Evolutionary conservation across 306 rosid genomes (phyloP), one percentile per base, ranked within the genome.

Genomic region (Castanospermum australe): DNA sequence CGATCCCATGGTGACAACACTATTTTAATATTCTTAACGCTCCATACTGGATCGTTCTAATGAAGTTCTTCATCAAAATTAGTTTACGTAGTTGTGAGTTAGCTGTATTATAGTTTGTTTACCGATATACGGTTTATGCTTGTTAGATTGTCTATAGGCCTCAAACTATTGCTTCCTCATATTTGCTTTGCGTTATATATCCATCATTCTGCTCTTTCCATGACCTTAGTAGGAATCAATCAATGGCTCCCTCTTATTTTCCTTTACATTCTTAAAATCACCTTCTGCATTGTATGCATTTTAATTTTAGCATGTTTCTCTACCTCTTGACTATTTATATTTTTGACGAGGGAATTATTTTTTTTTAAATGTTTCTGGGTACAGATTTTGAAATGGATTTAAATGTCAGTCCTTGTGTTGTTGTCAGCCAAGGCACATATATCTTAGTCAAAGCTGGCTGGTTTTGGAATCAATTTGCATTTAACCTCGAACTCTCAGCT

Each of bases 371-470:
- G n/a, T n/a, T n/a, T n/a, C n/a, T n/a, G n/a, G n/a, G n/a, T n/a
- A n/a, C n/a, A n/a, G n/a, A n/a, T n/a, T n/a, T 57, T 77, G 67
- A 77, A 77, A 39, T 33, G 71, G 62, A 63, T 45, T 65, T 64
- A 48, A 14, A 32, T 71, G 38, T 61, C 5, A 47, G 32, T 33
- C 54, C 5, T 24, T 12, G 48, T 70, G 86, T 20, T 54, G 4
- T 68, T 70, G 17, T 76, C 81, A 82, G 30, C 32, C 69, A 33
- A 70, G 42, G 74, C 47, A 63, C 3, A 3, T 35, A 24, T 33
- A 54, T 67, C 75, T 52, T 22, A 56, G 68, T 73, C 47, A 51
- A 70, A 67, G 71, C 62, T 73, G 41, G 78, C 83, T 67, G 70
- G 76, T 65, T 79, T 82, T 76, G 65, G 76, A 68, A 38, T 59